Base-by-base conservation (phyloP, 805 yeast species). In the Wickerhamiella alocasiicola region DNA sequence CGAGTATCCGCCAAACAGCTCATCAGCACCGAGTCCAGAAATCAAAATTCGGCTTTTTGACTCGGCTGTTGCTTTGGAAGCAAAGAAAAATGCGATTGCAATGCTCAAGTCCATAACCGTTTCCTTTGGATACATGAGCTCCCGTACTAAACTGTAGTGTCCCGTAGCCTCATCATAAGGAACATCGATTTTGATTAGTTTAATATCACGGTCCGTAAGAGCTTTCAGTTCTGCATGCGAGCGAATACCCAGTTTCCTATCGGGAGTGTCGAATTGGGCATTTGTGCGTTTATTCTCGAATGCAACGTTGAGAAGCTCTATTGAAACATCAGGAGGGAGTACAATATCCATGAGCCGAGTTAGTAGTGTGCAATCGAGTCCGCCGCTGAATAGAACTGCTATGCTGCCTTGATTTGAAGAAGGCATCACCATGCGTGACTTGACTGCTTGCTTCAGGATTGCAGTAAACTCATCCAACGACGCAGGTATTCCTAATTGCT, bases 11-110 rank as follows among this genome's bases (percentile, higher is more conserved):
- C 95, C 99, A 64, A 81, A 87, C 15, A 91, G 61, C 59, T 91
- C 99, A 61, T 91, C 99, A 0, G 98, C 98, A 1, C 99, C 99
- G 9, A 91, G 65, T 0, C 99, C 99, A 41, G 95, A 82, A 26
- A 91, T 64, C 6, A 91, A 57, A 0, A 91, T 94, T 48, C 74
- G 71, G 6, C 84, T 71, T 6, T 60, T 55, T 15, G 85, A 71
- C 11, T 29, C 37, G 0, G 79, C 75, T 6, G 46, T 37, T 6
- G 81, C 81, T 45, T 72, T 65, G 2, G 94, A 71, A 0, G 97
- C 96, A 62, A 85, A 91, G 55, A 78, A 85, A 54, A 91, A 91
- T 0, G 99, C 98, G 46, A 88, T 74, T 1, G 96, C 96, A 39
- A 91, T 91, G 1, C 95, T 81, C 17, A 85, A 61, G 57, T 91